Percentiles rank a stretch among this genome's conserved stretches.
These are phyloP conservation scores for Teunomyces atbi DNA, from an alignment of 805 yeast species.

Conservation along the genomic window DNA sequence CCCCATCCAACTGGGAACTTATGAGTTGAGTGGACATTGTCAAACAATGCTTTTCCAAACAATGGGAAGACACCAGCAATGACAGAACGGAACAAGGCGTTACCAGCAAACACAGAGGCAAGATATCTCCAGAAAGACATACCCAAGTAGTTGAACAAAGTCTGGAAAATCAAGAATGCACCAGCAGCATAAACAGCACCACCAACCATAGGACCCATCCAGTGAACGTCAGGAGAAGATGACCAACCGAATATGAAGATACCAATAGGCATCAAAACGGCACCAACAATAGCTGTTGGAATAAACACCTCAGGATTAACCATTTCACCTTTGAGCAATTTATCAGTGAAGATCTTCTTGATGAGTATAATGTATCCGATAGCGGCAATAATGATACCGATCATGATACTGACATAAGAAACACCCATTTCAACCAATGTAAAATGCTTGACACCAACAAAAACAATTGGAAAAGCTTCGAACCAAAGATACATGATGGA, in stretches of 20 bases:
- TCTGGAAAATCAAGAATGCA: conserved; percentile 44
- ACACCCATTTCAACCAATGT: conserved; percentile 47
- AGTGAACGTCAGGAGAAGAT: conserved; percentile 14
- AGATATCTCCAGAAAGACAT: conserved; percentile 47
- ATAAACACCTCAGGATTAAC: conserved; percentile 17
- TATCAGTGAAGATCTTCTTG: conserved; percentile 12
- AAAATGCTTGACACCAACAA: conserved; percentile 43
- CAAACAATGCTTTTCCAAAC: conserved; percentile 60
- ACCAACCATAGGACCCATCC: conserved; percentile 22
- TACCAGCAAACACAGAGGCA: conserved; percentile 62
- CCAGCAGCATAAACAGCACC: conserved; percentile 20
- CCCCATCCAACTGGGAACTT: conserved; percentile 63
- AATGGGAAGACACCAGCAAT: conserved; percentile 64
- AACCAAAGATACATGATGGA: conserved; percentile 55
- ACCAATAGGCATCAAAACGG: conserved; percentile 19
- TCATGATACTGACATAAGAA: conserved; percentile 44
- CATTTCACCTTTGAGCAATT: conserved; percentile 10
- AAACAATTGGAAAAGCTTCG: conserved; percentile 63
- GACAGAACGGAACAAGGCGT: conserved; percentile 48
- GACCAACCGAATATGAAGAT: conserved; percentile 24
- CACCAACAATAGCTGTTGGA: conserved; percentile 22
- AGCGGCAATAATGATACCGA: conserved; percentile 38
- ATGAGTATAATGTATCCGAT: conserved; percentile 10
- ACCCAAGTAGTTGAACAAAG: conserved; percentile 49
- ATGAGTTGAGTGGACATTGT: conserved; percentile 38